Conservation (phyloP, 495 filamentous ascomycete genomes). For the Parachaetomium inaequale region DNA sequence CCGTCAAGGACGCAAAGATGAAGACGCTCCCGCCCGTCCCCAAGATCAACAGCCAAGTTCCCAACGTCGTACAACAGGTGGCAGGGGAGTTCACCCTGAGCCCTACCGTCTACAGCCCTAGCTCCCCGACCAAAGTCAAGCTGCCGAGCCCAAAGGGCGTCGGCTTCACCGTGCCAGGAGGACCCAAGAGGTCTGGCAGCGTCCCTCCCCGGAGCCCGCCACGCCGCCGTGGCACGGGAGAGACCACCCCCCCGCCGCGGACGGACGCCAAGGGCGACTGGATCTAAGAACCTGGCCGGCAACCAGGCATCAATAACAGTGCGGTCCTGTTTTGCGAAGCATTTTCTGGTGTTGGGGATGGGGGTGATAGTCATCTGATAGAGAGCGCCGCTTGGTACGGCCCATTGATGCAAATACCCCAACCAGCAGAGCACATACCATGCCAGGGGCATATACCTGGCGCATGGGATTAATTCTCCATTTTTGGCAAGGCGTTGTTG, state of each 20-base stretch:
- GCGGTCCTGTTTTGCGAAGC: conserved; percentile 14
- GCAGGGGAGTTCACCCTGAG: conserved; percentile 33
- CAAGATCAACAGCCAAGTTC: conserved; percentile 9
- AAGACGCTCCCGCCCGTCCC: conserved; percentile 39
- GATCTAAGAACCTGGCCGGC: conserved; percentile 20
- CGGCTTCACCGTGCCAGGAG: conserved; percentile 33
- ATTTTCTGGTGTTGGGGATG: conserved; percentile 29
- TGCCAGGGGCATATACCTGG: background rate
- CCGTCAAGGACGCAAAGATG: conserved; percentile 34
- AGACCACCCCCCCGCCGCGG: background rate
- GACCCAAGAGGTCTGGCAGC: conserved; percentile 12
- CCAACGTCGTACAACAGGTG: conserved; percentile 11
- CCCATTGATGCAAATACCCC: conserved; percentile 1
- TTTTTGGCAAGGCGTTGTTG: conserved; percentile 2
- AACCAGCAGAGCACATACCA: background rate
- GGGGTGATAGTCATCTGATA: background rate
- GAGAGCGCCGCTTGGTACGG: conserved; percentile 9
- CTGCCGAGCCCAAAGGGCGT: conserved; percentile 45
- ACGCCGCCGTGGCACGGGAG: conserved; percentile 17
- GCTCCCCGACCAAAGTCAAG: conserved; percentile 41
- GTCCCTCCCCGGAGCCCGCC: conserved; percentile 23
- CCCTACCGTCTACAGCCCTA: conserved; percentile 41
- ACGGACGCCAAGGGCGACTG: conserved; percentile 25
- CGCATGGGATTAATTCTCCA: background rate
- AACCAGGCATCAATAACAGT: conserved; percentile 1